Evolutionary conservation across 2,329 filamentous ascomycete species (phyloP).

Genomic region (Tolypocladium guangdongense): DNA sequence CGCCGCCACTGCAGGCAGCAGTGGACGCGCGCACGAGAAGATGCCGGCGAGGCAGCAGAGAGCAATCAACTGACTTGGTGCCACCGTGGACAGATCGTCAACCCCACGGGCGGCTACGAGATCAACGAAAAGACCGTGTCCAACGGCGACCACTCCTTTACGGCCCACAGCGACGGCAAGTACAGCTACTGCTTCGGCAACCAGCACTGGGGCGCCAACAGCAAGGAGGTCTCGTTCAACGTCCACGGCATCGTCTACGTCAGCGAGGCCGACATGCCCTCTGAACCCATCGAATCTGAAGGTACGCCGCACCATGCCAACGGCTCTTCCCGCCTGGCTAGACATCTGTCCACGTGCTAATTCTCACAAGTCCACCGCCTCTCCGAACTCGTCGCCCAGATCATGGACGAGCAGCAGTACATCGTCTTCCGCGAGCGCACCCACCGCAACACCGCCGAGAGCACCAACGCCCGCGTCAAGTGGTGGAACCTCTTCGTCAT

Average conservation of each 20-base stretch:
- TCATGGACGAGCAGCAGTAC: constrained; percentile 97
- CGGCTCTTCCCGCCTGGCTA: background rate
- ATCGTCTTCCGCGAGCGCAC: constrained; percentile 91
- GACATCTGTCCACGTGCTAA: background rate
- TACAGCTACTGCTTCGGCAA: constrained; percentile 99
- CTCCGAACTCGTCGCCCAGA: constrained; percentile 75
- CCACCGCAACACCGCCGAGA: constrained; percentile 96
- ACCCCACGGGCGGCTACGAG: constrained; percentile 65
- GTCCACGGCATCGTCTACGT: constrained; percentile 98
- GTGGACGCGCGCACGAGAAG: background rate
- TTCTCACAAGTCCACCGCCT: constrained; percentile 58
- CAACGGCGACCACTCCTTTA: constrained; percentile 89
- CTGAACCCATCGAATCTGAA: constrained; percentile 85
- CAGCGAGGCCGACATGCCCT: constrained; percentile 69
- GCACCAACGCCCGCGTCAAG: constrained; percentile 94
- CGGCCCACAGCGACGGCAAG: constrained; percentile 73
- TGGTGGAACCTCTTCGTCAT: constrained; percentile 99
- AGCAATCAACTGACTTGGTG: constrained; percentile 2
- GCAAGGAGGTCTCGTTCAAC: constrained; percentile 98
- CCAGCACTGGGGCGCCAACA: constrained; percentile 92
- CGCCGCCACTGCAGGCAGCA: background rate
- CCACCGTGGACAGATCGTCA: constrained; percentile 50
- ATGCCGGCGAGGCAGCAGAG: background rate
- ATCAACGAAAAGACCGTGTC: constrained; percentile 72
- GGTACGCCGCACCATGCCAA: constrained; percentile 37